Conservation (phyloP, 2,329 filamentous ascomycete species). For the Colletotrichum sidae region DNA sequence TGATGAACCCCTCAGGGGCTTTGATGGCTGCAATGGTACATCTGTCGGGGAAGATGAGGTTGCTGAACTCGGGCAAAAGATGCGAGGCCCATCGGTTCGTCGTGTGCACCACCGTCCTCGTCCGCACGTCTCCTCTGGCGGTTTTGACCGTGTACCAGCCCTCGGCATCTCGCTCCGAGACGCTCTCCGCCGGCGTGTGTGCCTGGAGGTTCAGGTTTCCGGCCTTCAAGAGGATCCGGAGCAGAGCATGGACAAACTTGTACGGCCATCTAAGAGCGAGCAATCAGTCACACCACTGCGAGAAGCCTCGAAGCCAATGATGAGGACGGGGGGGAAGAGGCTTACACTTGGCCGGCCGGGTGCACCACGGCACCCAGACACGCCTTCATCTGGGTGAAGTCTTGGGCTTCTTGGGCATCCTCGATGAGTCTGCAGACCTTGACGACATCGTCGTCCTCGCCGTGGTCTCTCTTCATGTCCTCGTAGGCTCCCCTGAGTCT, state of each 20-base stretch:
- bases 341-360: conserved; percentile 17
- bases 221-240: background rate
- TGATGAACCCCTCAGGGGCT: conserved; percentile 7
- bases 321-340: background rate
- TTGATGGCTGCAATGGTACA: conserved; percentile 6
- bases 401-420: conserved; percentile 1
- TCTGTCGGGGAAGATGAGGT: conserved; percentile 2
- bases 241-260: conserved; percentile 13
- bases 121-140: conserved; percentile 53
- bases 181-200: background rate
- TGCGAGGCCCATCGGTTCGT: conserved; percentile 66
- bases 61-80: conserved; percentile 54
- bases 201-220: conserved; percentile 14
- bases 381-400: conserved; percentile 17
- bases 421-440: conserved; percentile 5
- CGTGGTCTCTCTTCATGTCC: conserved; percentile 6
- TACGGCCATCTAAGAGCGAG: conserved; percentile 1
- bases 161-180: background rate
- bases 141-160: conserved; percentile 57
- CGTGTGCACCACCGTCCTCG: conserved; percentile 65
- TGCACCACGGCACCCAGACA: conserved; percentile 8
- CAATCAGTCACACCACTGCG: background rate
- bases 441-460: background rate
- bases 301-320: background rate
- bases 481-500: conserved; percentile 13